Evolutionary conservation across 2,329 filamentous ascomycete genomes (phyloP), one percentile per base, ranked within the genome.

Genomic region (Magnaporthiopsis incrustans): DNA sequence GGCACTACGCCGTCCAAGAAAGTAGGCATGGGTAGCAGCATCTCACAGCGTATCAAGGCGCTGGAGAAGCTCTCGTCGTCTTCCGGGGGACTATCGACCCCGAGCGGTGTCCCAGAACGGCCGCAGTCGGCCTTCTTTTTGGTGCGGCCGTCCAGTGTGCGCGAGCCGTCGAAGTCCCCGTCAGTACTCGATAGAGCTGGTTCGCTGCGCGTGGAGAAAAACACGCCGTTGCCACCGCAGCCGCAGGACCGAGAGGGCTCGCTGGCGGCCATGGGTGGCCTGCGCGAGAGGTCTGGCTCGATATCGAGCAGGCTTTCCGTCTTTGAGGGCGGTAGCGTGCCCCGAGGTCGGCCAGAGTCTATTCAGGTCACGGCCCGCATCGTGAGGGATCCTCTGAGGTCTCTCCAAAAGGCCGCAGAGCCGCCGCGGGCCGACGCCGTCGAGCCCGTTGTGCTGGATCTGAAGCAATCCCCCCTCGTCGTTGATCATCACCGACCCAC

Each of bases 11-110:
- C 82, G 60, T 79, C 85, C 4, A 92, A 90, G 73, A 96, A 93
- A 73, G 82, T 88, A 68, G 95, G 91, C 70, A 85, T 98, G 30
- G 93, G 92, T 10, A 92, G 90, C 11, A 92, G 91, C 69, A 97
- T 99, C 66, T 96, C 94, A 3, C 91, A 94, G 74, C 89, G 95
- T 57, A 98, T 98, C 74, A 96, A 97, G 75, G 92, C 93, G 8
- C 80, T 99, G 63, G 91, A 97, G 73, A 93, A 92, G 74, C 82
- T 95, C 68, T 82, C 88, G 65, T 30, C 50, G 26, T 30, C 61
- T 35, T n/a, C 26, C 27, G 58, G 58, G 11, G 59, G 59, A 11
- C 33, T 60, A 8, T n/a, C 59, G n/a, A 18, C 59, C n/a, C 33
- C 59, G 59, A 26, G 18, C 33, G 12, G 22, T n/a, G 73, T 12